A percentile compares a stretch with the other conserved stretches of the same genome.
Evolutionary conservation across 140 eudicot species (phyloP).

Genomic region (Oenanthe javanica): DNA sequence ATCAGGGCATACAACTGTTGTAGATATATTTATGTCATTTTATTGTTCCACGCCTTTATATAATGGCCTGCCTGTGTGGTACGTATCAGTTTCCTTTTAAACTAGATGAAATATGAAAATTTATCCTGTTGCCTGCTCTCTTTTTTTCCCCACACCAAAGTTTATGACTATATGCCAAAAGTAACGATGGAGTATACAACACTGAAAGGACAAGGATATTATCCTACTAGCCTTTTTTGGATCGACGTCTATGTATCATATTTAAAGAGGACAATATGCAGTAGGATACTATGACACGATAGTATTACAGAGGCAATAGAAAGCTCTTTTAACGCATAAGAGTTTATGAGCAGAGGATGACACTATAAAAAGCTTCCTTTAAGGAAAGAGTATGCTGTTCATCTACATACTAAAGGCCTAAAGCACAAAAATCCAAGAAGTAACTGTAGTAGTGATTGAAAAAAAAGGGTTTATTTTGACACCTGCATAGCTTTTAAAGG

Average conservation of each 20-base stretch:
- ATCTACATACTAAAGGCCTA: not conserved
- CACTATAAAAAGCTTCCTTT: not conserved
- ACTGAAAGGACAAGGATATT: not conserved
- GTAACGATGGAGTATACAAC: not conserved
- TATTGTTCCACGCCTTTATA: not conserved
- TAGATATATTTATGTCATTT: not conserved
- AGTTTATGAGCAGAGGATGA: not conserved
- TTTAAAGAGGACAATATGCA: not conserved
- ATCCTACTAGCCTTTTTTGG: not conserved
- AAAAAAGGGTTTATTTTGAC: not conserved
- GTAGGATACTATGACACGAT: not conserved
- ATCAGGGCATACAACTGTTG: not conserved
- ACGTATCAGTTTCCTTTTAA: not conserved
- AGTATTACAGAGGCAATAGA: not conserved
- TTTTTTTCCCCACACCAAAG: not conserved
- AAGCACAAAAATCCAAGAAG: not conserved
- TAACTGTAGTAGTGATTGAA: not conserved
- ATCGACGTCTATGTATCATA: not conserved
- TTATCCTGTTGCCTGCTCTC: not conserved
- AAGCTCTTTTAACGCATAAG: not conserved
- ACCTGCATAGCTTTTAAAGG: not conserved
- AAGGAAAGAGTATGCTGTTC: not conserved
- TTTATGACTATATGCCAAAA: not conserved
- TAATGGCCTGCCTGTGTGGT: slow-evolving; percentile 2
- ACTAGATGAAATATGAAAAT: not conserved